Conservation (phyloP, 345 rosid species). For the Eucalyptus curtisii region DNA sequence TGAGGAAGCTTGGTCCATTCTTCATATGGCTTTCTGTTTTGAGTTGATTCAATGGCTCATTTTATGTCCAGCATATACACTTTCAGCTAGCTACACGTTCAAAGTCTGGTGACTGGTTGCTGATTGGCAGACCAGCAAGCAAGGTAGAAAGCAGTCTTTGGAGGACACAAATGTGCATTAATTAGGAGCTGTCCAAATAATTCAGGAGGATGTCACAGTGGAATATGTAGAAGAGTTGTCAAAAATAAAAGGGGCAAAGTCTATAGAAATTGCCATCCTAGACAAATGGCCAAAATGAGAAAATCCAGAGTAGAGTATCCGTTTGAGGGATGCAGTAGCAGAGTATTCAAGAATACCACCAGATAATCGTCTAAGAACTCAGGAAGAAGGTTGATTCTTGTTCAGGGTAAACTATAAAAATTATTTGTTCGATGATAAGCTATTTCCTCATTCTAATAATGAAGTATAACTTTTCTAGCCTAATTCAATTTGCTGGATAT, state of each 20-base stretch:
- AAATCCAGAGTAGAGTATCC: background rate
- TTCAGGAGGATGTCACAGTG: constrained; percentile 35
- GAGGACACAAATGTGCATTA: constrained; percentile 12
- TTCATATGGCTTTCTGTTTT: background rate
- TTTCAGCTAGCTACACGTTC: background rate
- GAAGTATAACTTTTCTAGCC: background rate
- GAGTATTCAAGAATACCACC: background rate
- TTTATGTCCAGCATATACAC: background rate
- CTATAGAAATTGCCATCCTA: constrained; percentile 13
- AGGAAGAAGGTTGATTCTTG: constrained; percentile 20
- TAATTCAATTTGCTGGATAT: background rate
- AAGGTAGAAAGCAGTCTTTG: constrained; percentile 10
- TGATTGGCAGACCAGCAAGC: constrained; percentile 32
- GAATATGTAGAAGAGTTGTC: constrained; percentile 65
- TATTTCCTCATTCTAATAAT: background rate
- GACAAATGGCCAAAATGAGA: constrained; percentile 10
- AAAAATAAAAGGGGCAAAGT: constrained; percentile 54
- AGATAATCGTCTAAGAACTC: background rate
- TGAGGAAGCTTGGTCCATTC: background rate
- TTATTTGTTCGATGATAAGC: background rate
- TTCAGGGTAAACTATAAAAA: background rate
- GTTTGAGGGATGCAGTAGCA: background rate
- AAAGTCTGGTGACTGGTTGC: background rate
- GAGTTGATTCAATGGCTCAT: background rate
- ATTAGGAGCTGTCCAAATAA: constrained; percentile 14